phyloP scores from a whole-genome alignment of 805 yeast genomes.

The Wickerhamomyces bovis region DNA sequence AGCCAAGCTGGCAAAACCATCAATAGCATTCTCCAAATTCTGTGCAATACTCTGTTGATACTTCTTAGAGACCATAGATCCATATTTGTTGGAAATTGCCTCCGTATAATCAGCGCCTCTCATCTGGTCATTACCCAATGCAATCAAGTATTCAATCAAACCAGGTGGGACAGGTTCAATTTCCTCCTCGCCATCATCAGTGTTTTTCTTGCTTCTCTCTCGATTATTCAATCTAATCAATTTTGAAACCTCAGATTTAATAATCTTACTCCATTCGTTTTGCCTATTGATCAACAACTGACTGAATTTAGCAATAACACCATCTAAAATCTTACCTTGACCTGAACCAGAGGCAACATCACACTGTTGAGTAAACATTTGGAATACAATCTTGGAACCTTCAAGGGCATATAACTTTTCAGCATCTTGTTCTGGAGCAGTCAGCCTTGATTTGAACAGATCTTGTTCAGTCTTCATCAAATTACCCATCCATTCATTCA shows the following conservation, averaged over 20 bases:
- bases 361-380: slow-evolving; percentile 83
- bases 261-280: slow-evolving; percentile 49
- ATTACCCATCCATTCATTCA: slow-evolving; percentile 79
- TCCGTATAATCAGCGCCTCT: slow-evolving; percentile 65
- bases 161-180: slow-evolving; percentile 60
- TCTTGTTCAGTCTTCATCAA: slow-evolving; percentile 60
- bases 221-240: slow-evolving; percentile 21
- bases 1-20: slow-evolving; percentile 73
- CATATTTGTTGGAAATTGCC: slow-evolving; percentile 59
- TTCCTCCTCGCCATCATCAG: slow-evolving; percentile 27
- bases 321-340: slow-evolving; percentile 71
- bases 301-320: slow-evolving; percentile 70
- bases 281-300: slow-evolving; percentile 56
- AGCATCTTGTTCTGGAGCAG: slow-evolving; percentile 69
- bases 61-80: slow-evolving; percentile 57
- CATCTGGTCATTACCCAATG: slow-evolving; percentile 80
- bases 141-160: slow-evolving; percentile 70
- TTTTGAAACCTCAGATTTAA: slow-evolving; percentile 46
- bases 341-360: slow-evolving; percentile 84
- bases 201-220: slow-evolving; percentile 27
- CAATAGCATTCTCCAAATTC: slow-evolving; percentile 58
- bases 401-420: slow-evolving; percentile 63
- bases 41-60: slow-evolving; percentile 55
- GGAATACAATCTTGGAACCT: slow-evolving; percentile 72
- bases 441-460: slow-evolving; percentile 55